Evolutionary conservation across 2,329 filamentous ascomycete species (phyloP), one percentile per base, ranked within the genome.

Genomic region (Paecilomyces sp.): DNA sequence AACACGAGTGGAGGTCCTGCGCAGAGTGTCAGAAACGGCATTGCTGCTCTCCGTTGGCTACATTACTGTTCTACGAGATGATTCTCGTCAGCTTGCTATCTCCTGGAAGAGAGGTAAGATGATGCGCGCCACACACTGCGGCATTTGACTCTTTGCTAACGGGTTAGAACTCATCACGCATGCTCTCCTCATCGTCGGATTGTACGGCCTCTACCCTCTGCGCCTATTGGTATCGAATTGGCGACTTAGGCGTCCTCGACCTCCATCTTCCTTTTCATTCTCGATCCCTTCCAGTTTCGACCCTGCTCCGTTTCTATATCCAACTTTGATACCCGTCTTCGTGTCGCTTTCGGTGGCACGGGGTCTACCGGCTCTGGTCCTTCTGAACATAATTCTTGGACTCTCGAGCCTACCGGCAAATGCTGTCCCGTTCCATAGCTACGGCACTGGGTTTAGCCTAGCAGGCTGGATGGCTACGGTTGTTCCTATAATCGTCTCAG

Each of bases 301-400:
- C 69, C 92, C 92, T 2, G 93, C 93, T 6, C 91, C 92, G 11
- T 81, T 96, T n/a, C 75, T 97, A 60, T 97, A 97, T 71, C 93
- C 93, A 18, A 83, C 88, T 5, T 75, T 87, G 2, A 81, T 96
- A 31, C 91, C 92, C 0, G 76, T 92, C 15, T 81, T 92, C 54
- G 88, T 94, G 30, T 87, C 92, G 1, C 78, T 94, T 3, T 87
- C 92, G 9, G 80, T 96, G 51, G 85, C 87, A 7, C 80, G 82
- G 56, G 81, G 83, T 55, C 85, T 84, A 54, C 79, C 83, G 2
- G 79, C 81, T 15, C 80, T 86, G 12, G 72, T 96, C 22, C 76
- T 96, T 7, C 87, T 89, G 1, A 96, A 94, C 68, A 84, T 96
- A 47, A 81, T 95, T n/a, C 83, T 97, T 56, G 85, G 88, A 61